phyloP scores from a whole-genome alignment of 23 red algal genomes.

The Gracilaria gracilis region DNA sequence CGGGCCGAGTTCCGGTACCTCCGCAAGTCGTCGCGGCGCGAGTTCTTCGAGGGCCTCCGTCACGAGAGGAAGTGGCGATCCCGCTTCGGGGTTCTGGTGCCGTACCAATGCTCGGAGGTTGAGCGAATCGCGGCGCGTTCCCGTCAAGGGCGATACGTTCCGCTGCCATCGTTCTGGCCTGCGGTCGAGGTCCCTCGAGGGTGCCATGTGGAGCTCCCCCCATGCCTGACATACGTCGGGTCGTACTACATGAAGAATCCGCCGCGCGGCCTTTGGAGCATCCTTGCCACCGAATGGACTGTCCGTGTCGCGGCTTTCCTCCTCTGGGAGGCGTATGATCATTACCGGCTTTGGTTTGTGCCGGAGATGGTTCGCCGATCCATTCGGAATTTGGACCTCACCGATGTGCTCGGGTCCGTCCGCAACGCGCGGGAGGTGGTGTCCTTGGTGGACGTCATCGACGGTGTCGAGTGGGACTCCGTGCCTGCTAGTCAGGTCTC shows the following conservation, averaged over 20 bases:
- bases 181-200: neutral
- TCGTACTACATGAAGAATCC: neutral
- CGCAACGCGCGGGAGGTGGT: neutral
- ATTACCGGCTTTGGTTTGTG: neutral
- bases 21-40: neutral
- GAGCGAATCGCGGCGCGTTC: neutral
- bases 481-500: conserved; percentile 9
- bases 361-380: neutral
- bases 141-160: neutral
- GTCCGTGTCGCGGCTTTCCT: conserved; percentile 19
- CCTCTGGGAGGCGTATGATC: conserved; percentile 10
- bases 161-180: neutral
- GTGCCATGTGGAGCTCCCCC: conserved; percentile 21
- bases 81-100: conserved; percentile 12
- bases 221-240: neutral
- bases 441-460: neutral
- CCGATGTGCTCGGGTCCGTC: neutral
- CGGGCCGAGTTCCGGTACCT: conserved; percentile 33
- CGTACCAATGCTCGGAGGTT: conserved; percentile 30
- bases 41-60: neutral
- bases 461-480: neutral
- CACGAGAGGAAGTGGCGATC: conserved; percentile 12
- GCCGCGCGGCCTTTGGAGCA: conserved; percentile 2
- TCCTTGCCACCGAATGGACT: conserved; percentile 27
- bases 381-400: neutral